Conservation (phyloP, 305 asterid species). For the Solanum hybrid region DNA sequence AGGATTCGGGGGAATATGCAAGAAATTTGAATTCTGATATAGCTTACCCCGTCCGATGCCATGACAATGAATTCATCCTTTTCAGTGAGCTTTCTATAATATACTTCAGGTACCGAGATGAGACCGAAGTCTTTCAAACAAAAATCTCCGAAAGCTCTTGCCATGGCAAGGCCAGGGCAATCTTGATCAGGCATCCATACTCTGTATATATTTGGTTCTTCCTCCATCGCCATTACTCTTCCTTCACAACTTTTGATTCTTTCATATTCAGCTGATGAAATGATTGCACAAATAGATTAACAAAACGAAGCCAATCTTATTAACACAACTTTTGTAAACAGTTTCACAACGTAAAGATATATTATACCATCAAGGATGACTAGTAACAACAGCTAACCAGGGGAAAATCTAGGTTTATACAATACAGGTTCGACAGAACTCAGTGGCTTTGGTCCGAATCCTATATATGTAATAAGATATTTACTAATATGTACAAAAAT, state of each 20-base stretch:
- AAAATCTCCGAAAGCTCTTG: constrained; percentile 37
- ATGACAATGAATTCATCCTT: constrained; percentile 32
- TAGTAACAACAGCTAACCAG: neutral
- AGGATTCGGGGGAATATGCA: neutral
- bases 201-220: constrained; percentile 29
- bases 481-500: neutral
- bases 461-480: neutral
- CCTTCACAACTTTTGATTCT: constrained; percentile 25
- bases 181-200: constrained; percentile 42
- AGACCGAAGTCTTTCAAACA: constrained; percentile 37
- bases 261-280: constrained; percentile 20
- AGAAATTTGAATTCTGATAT: neutral
- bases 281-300: neutral
- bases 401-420: neutral
- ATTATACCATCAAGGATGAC: neutral
- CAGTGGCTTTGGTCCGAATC: neutral
- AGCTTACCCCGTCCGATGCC: constrained; percentile 35
- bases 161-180: constrained; percentile 40
- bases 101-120: constrained; percentile 23
- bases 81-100: constrained; percentile 19
- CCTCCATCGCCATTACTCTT: constrained; percentile 31
- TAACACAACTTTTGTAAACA: neutral
- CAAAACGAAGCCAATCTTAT: neutral
- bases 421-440: neutral
- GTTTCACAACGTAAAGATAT: neutral